Conservation (phyloP, 768 basidiomycete genomes). For the Leccinum barrowsii region DNA sequence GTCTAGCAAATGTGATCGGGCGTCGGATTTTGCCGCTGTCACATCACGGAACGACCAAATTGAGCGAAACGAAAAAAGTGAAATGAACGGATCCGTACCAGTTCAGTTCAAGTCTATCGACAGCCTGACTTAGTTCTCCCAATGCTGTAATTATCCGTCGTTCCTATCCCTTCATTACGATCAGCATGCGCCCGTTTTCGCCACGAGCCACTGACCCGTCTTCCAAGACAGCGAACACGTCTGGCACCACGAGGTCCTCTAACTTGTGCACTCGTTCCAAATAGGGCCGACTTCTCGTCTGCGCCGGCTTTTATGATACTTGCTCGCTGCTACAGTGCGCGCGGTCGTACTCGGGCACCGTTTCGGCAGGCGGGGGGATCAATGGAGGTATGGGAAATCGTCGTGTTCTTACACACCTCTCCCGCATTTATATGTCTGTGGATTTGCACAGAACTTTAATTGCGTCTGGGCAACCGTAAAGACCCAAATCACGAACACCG, state of each 20-base stretch:
- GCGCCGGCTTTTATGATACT: slow-evolving; percentile 3
- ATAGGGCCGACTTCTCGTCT: background rate
- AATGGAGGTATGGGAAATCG: slow-evolving; percentile 16
- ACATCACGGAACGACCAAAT: slow-evolving; percentile 36
- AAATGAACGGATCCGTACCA: slow-evolving; percentile 30
- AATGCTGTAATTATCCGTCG: slow-evolving; percentile 7
- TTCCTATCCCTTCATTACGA: slow-evolving; percentile 7
- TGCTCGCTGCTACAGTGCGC: slow-evolving; percentile 7
- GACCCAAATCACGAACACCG: slow-evolving; percentile 26
- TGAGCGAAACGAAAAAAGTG: slow-evolving; percentile 28
- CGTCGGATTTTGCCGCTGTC: slow-evolving; percentile 52
- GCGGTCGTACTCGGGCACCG: background rate
- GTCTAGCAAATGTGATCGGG: slow-evolving; percentile 51
- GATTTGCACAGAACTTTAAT: slow-evolving; percentile 32
- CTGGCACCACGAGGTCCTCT: slow-evolving; percentile 2
- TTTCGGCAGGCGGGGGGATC: background rate
- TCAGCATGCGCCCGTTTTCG: slow-evolving; percentile 18
- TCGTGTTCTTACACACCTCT: slow-evolving; percentile 4
- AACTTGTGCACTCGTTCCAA: slow-evolving; percentile 1
- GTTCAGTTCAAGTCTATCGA: slow-evolving; percentile 12
- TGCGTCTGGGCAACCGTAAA: slow-evolving; percentile 18
- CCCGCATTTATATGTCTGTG: slow-evolving; percentile 31
- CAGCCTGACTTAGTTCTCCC: background rate
- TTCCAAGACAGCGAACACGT: slow-evolving; percentile 5
- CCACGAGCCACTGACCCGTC: slow-evolving; percentile 20